Evolutionary conservation across 495 filamentous ascomycete genomes (phyloP).

Genomic region (Penicillium diatomitis): DNA sequence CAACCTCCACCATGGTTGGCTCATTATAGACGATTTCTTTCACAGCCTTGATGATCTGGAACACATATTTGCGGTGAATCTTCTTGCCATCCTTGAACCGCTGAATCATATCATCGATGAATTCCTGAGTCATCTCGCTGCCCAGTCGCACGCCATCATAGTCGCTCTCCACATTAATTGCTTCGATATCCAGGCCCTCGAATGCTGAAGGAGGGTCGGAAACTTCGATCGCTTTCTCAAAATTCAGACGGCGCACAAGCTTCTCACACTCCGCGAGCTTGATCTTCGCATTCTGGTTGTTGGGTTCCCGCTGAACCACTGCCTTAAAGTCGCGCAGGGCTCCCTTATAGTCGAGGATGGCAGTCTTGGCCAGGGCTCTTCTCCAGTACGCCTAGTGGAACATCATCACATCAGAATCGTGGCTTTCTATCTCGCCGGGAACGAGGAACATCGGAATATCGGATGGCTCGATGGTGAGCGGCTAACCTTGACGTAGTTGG

Average conservation of each 20-base stretch:
- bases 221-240: slow-evolving; percentile 91
- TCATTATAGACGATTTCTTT: slow-evolving; percentile 84
- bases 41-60: slow-evolving; percentile 86
- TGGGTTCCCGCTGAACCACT: slow-evolving; percentile 76
- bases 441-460: too few species aligned
- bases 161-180: slow-evolving; percentile 66
- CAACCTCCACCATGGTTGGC: slow-evolving; percentile 94
- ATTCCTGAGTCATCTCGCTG: slow-evolving; percentile 86
- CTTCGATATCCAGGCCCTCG: slow-evolving; percentile 79
- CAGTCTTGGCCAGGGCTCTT: slow-evolving; percentile 80
- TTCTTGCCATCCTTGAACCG: slow-evolving; percentile 94
- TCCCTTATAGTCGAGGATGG: slow-evolving; percentile 77
- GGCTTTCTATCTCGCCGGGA: too few species aligned
- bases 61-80: slow-evolving; percentile 92
- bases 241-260: slow-evolving; percentile 79
- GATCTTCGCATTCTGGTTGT: slow-evolving; percentile 81
- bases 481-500: slow-evolving; percentile 73
- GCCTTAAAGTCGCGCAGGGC: slow-evolving; percentile 88
- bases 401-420: too few species aligned
- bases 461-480: neutral
- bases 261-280: slow-evolving; percentile 90
- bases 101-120: slow-evolving; percentile 92
- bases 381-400: slow-evolving; percentile 78
- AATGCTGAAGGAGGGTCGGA: slow-evolving; percentile 84
- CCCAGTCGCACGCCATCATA: slow-evolving; percentile 82